A percentile compares a stretch with the other conserved stretches of the same genome.
Evolutionary conservation across 495 filamentous ascomycete genomes (phyloP).

Genomic region (Penicillium daleae): DNA sequence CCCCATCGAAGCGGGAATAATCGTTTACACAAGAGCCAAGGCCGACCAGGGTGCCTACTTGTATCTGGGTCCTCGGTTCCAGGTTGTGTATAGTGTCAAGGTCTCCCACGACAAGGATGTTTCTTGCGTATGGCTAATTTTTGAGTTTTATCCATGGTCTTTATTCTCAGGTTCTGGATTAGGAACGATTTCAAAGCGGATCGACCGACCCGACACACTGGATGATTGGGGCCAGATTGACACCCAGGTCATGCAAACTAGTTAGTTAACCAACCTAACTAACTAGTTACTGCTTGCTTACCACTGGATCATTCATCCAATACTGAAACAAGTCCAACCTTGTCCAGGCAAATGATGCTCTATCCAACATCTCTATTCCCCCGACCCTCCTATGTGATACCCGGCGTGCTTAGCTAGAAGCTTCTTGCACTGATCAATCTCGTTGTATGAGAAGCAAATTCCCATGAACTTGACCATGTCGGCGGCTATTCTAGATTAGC

Average conservation of each 20-base stretch:
- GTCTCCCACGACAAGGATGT: not conserved
- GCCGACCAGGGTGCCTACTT: not conserved
- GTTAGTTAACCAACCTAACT: no score
- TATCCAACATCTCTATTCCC: not conserved
- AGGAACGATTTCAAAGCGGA: not conserved
- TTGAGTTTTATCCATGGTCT: no score
- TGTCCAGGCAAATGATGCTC: not conserved
- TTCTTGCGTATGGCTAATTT: no score
- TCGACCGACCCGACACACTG: not conserved
- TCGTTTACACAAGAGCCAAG: not conserved
- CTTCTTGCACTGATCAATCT: constrained; percentile 13
- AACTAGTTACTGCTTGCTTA: not conserved
- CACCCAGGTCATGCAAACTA: no score
- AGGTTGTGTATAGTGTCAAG: not conserved
- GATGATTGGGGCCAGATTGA: not conserved
- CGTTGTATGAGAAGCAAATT: constrained; percentile 22
- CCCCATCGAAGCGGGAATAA: not conserved
- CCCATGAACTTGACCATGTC: constrained; percentile 23
- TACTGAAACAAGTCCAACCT: no score
- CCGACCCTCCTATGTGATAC: not conserved
- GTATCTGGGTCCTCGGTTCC: not conserved
- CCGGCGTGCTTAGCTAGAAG: constrained; percentile 1
- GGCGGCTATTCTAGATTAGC: not conserved
- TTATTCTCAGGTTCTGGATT: not conserved
- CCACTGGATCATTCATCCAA: no score